Evolutionary conservation across 306 rosid genomes (phyloP), one percentile per base, ranked within the genome.

Genomic region (Cicer bijugum): DNA sequence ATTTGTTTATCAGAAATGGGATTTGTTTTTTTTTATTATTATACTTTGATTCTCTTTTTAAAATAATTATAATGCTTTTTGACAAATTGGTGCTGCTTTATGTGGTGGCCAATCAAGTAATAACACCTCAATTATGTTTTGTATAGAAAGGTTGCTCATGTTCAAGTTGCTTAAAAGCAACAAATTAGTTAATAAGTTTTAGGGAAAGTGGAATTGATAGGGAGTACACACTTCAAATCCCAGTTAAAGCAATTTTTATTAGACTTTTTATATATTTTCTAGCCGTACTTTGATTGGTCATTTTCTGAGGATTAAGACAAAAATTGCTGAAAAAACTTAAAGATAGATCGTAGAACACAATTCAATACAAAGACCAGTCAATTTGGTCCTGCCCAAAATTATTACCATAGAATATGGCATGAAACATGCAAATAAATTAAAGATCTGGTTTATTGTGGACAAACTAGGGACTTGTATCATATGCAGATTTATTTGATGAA

Each of bases 11-110:
- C 19, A 4, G 19, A 14, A 53, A 3, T 28, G 12, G n/a, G 8
- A 7, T 56, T 45, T 45, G 4, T 69, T 17, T 48, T 23, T 12
- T 61, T 55, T 48, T 23, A 12, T 61, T 55, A 12, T 78, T 72
- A 68, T 80, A 11, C 4, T 15, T 33, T 70, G 72, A 61, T 72
- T 71, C 65, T 61, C n/a, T 7, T 70, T 19, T 14, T 81, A 72
- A 67, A 69, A 74, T 63, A 74, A 17, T 69, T 45, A 44, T 67
- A 23, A 57, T 68, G 66, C 66, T 59, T 59, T 59, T 33, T 59
- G 66, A 66, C 44, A 77, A 51, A 75, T 81, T 50, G 83, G 52
- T 71, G 75, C 15, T 81, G 61, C 67, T 65, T 66, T 59, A 51
- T 59, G 12, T 39, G 52, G 19, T 72, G 52, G 46, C 85, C 84